A percentile compares a stretch with the other conserved stretches of the same genome.
Conservation (phyloP, 2,329 filamentous ascomycete species). For the Ophiostoma pallidulum region DNA sequence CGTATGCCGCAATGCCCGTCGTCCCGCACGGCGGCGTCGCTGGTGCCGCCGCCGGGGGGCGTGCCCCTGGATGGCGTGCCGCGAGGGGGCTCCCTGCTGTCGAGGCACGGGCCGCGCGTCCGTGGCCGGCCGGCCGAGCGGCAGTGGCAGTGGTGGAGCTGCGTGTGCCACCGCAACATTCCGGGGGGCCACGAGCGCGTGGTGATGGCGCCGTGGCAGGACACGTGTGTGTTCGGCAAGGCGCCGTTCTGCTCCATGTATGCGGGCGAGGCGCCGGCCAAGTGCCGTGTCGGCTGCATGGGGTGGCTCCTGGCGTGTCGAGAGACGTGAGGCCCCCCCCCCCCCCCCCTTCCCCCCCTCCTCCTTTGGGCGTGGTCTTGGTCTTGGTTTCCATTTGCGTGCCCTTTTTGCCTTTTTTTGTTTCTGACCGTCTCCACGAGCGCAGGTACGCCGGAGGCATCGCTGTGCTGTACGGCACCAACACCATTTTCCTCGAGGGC, state of each 20-base stretch:
- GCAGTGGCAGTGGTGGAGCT: slow-evolving; percentile 2
- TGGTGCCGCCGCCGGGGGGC: no score
- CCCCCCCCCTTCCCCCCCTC: no score
- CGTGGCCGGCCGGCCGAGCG: background rate
- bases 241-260: background rate
- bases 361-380: no score
- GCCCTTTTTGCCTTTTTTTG: background rate
- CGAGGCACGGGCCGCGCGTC: no score
- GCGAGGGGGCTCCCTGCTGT: no score
- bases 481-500: background rate
- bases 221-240: background rate
- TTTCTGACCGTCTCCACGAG: no score
- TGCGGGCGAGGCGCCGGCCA: background rate
- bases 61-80: background rate
- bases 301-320: background rate
- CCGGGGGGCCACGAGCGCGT: background rate
- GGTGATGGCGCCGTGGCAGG: background rate
- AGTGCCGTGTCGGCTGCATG: slow-evolving; percentile 1
- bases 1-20: background rate
- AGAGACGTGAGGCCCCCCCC: background rate
- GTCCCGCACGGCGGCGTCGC: no score
- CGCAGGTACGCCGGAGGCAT: background rate
- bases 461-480: background rate
- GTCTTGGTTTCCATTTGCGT: background rate
- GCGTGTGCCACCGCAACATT: slow-evolving; percentile 2